phyloP scores from a whole-genome alignment of 1,284 basidiomycete genomes.

The Puccinia hordei region DNA sequence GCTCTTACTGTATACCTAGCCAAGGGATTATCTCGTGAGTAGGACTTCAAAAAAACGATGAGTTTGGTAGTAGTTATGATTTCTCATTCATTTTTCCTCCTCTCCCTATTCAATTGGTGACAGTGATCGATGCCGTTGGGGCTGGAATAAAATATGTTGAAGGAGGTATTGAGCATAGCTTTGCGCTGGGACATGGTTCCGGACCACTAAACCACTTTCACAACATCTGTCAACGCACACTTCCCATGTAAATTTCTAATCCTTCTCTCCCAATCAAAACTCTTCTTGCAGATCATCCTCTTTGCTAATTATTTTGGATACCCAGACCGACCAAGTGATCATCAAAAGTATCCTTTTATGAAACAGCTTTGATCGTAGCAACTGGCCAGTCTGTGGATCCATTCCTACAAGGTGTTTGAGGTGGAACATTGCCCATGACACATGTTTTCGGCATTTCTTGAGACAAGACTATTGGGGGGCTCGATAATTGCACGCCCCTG shows the following conservation, averaged over 20 bases:
- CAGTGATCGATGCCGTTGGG: conserved; percentile 68
- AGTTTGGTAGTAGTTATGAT: background rate
- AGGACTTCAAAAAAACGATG: background rate
- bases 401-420: conserved; percentile 53
- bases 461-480: conserved; percentile 67
- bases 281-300: no score
- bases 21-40: conserved; percentile 64
- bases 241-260: conserved; percentile 69
- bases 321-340: conserved; percentile 3
- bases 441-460: conserved; percentile 81
- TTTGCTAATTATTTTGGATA: background rate
- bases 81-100: background rate
- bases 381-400: conserved; percentile 43
- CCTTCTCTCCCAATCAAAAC: no score
- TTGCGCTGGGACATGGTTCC: conserved; percentile 72
- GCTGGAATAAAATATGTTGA: conserved; percentile 74
- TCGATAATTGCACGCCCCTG: no score
- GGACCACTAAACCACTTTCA: conserved; percentile 88
- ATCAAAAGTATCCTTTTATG: conserved; percentile 29
- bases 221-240: conserved; percentile 63
- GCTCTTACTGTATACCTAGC: conserved; percentile 74
- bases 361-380: conserved; percentile 17
- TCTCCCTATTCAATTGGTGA: background rate
- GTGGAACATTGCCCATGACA: conserved; percentile 57
- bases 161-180: conserved; percentile 72